Percentiles rank a stretch among this genome's conserved stretches.
Conservation (phyloP, 2,329 filamentous ascomycete species). For the Fusarium sp. region DNA sequence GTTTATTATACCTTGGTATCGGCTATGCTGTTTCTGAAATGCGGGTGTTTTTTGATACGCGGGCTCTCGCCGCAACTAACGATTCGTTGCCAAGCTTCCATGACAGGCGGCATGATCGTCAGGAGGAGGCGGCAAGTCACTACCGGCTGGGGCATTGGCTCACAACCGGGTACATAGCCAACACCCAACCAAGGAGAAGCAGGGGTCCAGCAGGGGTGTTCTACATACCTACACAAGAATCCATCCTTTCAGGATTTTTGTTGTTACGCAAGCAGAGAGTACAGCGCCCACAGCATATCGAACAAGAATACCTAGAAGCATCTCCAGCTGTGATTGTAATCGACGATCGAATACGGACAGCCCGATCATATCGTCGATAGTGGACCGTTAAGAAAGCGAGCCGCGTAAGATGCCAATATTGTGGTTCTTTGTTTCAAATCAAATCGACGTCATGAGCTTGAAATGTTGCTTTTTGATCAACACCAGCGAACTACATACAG, state of each 20-base stretch:
- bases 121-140: slow-evolving; percentile 38
- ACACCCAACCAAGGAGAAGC: not conserved
- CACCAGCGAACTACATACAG: slow-evolving; percentile 9
- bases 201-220: slow-evolving; percentile 17
- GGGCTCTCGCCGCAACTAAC: slow-evolving; percentile 5
- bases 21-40: slow-evolving; percentile 3
- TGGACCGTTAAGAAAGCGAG: slow-evolving; percentile 15
- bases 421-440: slow-evolving; percentile 37
- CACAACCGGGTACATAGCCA: slow-evolving; percentile 13
- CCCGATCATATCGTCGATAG: not conserved
- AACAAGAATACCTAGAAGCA: slow-evolving; percentile 5
- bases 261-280: slow-evolving; percentile 8
- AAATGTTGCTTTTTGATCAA: slow-evolving; percentile 25
- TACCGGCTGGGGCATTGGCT: slow-evolving; percentile 26
- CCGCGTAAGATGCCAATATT: slow-evolving; percentile 26
- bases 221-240: not conserved
- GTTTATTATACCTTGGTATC: not conserved
- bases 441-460: slow-evolving; percentile 35
- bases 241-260: not conserved
- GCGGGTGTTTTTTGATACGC: slow-evolving; percentile 22
- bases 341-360: slow-evolving; percentile 1
- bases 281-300: not conserved
- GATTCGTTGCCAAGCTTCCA: slow-evolving; percentile 29
- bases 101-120: slow-evolving; percentile 32
- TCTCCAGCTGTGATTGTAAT: not conserved